Evolutionary conservation across 2,329 filamentous ascomycete genomes (phyloP).

Genomic region (Aplosporella prunicola): DNA sequence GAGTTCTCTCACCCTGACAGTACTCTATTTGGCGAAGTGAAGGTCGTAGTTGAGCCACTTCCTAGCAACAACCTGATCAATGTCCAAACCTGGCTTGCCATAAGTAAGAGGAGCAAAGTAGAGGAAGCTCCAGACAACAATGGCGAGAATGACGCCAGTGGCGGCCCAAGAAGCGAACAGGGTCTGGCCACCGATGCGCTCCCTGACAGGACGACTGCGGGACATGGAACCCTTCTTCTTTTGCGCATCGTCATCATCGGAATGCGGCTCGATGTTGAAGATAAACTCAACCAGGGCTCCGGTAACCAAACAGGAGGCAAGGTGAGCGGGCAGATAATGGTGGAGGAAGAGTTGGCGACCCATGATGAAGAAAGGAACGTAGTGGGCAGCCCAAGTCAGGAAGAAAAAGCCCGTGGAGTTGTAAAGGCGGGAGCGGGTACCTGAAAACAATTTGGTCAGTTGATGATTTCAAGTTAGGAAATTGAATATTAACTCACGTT

Average conservation of each 20-base stretch:
- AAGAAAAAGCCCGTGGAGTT: conserved; percentile 99
- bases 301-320: conserved; percentile 82
- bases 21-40: conserved; percentile 96
- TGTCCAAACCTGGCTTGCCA: conserved; percentile 76
- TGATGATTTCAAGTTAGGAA: conserved; percentile 1
- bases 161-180: conserved; percentile 73
- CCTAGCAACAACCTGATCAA: conserved; percentile 67
- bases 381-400: conserved; percentile 94
- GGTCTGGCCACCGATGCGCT: conserved; percentile 72
- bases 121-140: conserved; percentile 69
- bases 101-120: conserved; percentile 96
- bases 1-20: too few species aligned
- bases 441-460: conserved; percentile 38
- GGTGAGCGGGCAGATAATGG: conserved; percentile 90
- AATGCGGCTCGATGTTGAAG: conserved; percentile 75
- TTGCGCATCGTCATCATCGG: conserved; percentile 24
- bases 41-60: conserved; percentile 97
- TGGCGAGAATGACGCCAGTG: conserved; percentile 55
- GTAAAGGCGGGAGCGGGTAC: conserved; percentile 86
- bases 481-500: conserved; percentile 55
- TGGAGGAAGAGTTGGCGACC: conserved; percentile 95
- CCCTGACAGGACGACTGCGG: conserved; percentile 58
- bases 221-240: conserved; percentile 19
- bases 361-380: conserved; percentile 97
- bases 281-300: conserved; percentile 91